phyloP scores from a whole-genome alignment of 768 basidiomycete species.

The Paxillus involutus region DNA sequence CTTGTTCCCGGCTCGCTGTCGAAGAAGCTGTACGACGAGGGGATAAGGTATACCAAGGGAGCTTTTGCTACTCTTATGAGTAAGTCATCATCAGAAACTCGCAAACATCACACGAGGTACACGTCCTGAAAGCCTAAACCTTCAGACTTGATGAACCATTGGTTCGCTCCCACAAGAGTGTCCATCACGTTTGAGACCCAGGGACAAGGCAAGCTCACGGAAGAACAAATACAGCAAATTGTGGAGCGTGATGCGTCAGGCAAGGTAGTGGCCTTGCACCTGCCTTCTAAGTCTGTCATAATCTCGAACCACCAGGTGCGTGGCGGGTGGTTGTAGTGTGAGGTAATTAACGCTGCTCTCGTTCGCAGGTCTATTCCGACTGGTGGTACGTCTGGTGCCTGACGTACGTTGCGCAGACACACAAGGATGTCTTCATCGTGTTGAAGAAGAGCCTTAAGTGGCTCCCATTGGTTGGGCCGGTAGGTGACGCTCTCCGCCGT shows the following conservation, averaged over 20 bases:
- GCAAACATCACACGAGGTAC: background rate
- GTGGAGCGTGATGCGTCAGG: constrained; percentile 59
- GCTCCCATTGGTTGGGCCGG: constrained; percentile 88
- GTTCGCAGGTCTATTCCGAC: constrained; percentile 64
- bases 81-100: constrained; percentile 35
- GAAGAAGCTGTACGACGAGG: constrained; percentile 58
- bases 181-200: constrained; percentile 72
- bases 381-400: constrained; percentile 92
- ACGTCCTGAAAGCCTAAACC: background rate
- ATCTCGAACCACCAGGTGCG: constrained; percentile 92
- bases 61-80: constrained; percentile 75
- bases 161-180: constrained; percentile 78
- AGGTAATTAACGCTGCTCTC: constrained; percentile 2
- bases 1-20: constrained; percentile 61
- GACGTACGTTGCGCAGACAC: constrained; percentile 67
- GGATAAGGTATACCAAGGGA: constrained; percentile 80
- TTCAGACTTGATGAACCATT: constrained; percentile 75
- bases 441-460: constrained; percentile 89
- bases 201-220: constrained; percentile 62
- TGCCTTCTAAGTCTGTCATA: constrained; percentile 79
- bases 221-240: constrained; percentile 56
- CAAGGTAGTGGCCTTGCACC: constrained; percentile 54
- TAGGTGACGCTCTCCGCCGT: constrained; percentile 34
- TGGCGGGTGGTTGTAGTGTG: background rate
- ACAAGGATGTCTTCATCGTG: constrained; percentile 82